These are phyloP conservation scores for Aspergillus melleus DNA, from an alignment of 2,329 filamentous ascomycete species.

Conservation along the genomic window DNA sequence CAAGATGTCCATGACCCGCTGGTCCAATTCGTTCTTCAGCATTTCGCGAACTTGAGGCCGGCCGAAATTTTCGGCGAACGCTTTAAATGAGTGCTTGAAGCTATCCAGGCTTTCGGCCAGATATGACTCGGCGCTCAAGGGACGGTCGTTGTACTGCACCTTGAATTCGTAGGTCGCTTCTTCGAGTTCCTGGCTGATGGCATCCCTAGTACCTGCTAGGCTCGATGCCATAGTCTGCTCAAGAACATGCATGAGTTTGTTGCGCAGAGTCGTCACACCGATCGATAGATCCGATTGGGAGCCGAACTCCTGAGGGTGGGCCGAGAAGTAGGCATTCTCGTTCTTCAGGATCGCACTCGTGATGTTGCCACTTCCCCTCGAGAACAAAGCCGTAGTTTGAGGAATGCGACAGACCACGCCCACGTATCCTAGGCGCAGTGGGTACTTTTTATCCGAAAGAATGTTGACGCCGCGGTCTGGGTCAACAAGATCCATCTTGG, in stretches of 20 bases:
- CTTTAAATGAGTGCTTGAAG: constrained; percentile 98
- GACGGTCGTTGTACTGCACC: constrained; percentile 97
- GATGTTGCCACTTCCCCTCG: constrained; percentile 77
- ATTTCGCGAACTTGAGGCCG: constrained; percentile 84
- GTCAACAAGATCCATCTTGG: constrained; percentile 98
- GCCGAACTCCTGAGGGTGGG: constrained; percentile 79
- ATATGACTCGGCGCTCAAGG: constrained; percentile 92
- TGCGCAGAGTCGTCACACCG: constrained; percentile 82
- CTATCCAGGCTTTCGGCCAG: constrained; percentile 90
- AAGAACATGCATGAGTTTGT: constrained; percentile 95
- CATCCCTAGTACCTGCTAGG: constrained; percentile 83
- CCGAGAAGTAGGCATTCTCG: constrained; percentile 81
- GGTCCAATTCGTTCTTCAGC: constrained; percentile 88
- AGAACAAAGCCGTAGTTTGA: constrained; percentile 68
- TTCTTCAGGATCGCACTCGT: constrained; percentile 81
- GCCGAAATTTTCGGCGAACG: constrained; percentile 86
- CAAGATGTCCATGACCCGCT: constrained; percentile 88
- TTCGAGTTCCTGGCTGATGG: constrained; percentile 90
- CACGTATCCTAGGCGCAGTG: constrained; percentile 90
- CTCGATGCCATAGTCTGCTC: constrained; percentile 97
- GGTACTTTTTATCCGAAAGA: constrained; percentile 86
- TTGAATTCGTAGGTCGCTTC: constrained; percentile 99
- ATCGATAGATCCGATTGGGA: constrained; percentile 70
- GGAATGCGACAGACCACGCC: constrained; percentile 89
- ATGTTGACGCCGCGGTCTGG: constrained; percentile 74